Base-by-base conservation (phyloP, 2,329 filamentous ascomycete species). In the Reticulascus tulasneorum region DNA sequence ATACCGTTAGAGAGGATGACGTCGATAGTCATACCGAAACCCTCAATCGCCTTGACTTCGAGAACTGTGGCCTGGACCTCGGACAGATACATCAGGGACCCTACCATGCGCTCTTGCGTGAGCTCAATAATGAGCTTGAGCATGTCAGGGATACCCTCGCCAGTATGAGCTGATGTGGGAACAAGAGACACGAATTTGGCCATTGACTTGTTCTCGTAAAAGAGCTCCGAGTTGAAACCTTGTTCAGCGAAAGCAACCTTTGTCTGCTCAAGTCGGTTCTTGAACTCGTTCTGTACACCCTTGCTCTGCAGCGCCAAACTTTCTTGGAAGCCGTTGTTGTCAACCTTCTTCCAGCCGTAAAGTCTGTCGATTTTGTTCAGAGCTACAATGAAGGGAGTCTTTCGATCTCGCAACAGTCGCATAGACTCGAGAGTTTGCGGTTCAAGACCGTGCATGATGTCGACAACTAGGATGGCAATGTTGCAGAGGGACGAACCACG, bases 291-390 rank as follows among this genome's bases (percentile, higher is more conserved):
- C 66, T 95, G 86, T 9, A 96, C 90, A 33, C 85, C 83, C 68
- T 91, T 93, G 70, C 81, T 94, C 67, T 98, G 93, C 53, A 94
- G 75, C 25, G 79, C 79, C 60, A 98, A 71, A 65, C 84, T 91
- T 62, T 97, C 91, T 55, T 88, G 82, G 77, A 98, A 97, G 41
- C 93, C 93, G 59, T 98, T 98, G 77, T 98, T 95, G 55, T 93
- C 89, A 44, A 96, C 88, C 70, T 91, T 89, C 74, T 95, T 95
- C 93, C 94, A 98, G 59, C 88, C 89, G 60, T 96, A 98, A 12
- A 98, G 81, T 78, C 93, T 89, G 79, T 98, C 93, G 50, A 98
- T 97, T 75, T 98, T 98, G 83, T 98, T 98, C 57, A 98, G 74
- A 2, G 94, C 94, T 25, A 98, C 94, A 50, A 98, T 94, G 70